Evolutionary conservation across 2,329 filamentous ascomycete species (phyloP).

Genomic region (Ascochyta lentis): DNA sequence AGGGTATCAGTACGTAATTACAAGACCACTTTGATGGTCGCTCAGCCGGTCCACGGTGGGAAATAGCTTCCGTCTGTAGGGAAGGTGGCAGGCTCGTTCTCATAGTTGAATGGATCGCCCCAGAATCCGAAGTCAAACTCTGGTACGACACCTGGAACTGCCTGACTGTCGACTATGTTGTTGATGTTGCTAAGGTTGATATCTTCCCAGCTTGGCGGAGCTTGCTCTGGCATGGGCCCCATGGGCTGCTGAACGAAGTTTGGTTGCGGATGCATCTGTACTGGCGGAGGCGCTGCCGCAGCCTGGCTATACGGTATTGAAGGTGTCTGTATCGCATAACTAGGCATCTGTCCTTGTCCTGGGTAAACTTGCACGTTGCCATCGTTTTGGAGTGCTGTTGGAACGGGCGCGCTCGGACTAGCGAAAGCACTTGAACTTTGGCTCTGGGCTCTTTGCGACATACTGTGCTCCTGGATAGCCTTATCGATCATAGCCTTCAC

Average conservation of each 20-base stretch:
- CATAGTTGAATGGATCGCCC: constrained; percentile 47
- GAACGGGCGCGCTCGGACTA: constrained; percentile 17
- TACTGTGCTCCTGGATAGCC: constrained; percentile 34
- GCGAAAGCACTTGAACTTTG: constrained; percentile 26
- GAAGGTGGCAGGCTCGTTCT: constrained; percentile 34
- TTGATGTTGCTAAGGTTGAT: constrained; percentile 44
- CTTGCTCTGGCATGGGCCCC: constrained; percentile 22
- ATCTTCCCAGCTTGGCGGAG: constrained; percentile 40
- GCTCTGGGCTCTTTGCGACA: constrained; percentile 23
- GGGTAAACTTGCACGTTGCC: constrained; percentile 25
- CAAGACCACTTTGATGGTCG: neutral
- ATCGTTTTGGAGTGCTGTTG: constrained; percentile 16
- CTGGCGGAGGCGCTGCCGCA: constrained; percentile 6
- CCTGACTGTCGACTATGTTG: constrained; percentile 38
- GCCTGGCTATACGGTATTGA: constrained; percentile 14
- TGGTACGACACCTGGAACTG: constrained; percentile 35
- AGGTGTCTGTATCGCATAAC: constrained; percentile 20
- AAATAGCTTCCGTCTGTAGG: constrained; percentile 30
- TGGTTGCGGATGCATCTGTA: constrained; percentile 8
- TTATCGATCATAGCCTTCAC: constrained; percentile 50
- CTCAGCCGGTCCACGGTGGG: constrained; percentile 27
- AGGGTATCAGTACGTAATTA: constrained; percentile 10
- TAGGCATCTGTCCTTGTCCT: constrained; percentile 22
- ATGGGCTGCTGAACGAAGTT: constrained; percentile 14
- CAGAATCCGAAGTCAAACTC: constrained; percentile 50